phyloP scores from a whole-genome alignment of 805 yeast genomes.

The Suhomyces sp. region DNA sequence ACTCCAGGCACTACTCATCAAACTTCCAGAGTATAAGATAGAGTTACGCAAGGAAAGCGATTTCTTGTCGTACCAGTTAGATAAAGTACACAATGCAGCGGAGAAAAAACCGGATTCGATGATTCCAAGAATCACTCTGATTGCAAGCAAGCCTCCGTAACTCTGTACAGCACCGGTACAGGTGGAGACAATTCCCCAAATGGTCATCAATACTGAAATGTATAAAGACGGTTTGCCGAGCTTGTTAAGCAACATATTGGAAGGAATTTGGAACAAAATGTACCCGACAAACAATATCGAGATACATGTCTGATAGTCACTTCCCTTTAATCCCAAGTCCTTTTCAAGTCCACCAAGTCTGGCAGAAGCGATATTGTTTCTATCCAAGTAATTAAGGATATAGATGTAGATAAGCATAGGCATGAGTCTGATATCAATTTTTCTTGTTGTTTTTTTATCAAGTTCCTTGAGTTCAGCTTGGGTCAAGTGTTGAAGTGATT shows the following conservation, averaged over 20 bases:
- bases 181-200: conserved; percentile 51
- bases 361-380: conserved; percentile 56
- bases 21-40: conserved; percentile 50
- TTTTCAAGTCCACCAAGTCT: conserved; percentile 49
- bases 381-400: conserved; percentile 51
- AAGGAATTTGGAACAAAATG: conserved; percentile 48
- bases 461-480: conserved; percentile 45
- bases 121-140: conserved; percentile 49
- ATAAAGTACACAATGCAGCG: conserved; percentile 48
- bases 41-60: conserved; percentile 52
- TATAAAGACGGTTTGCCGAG: conserved; percentile 52
- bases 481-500: conserved; percentile 27
- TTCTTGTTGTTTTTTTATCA: conserved; percentile 44
- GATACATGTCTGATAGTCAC: conserved; percentile 49
- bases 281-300: conserved; percentile 53
- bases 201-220: conserved; percentile 48
- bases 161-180: conserved; percentile 48
- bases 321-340: conserved; percentile 42
- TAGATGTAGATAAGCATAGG: conserved; percentile 52
- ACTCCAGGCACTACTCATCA: conserved; percentile 53
- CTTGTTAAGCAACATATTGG: conserved; percentile 46
- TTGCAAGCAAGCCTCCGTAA: conserved; percentile 44
- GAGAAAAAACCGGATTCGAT: conserved; percentile 48
- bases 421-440: conserved; percentile 49
- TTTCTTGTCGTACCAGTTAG: conserved; percentile 55